Conservation (phyloP, 2,329 filamentous ascomycete species). For the Aspergillus fijiensis region DNA sequence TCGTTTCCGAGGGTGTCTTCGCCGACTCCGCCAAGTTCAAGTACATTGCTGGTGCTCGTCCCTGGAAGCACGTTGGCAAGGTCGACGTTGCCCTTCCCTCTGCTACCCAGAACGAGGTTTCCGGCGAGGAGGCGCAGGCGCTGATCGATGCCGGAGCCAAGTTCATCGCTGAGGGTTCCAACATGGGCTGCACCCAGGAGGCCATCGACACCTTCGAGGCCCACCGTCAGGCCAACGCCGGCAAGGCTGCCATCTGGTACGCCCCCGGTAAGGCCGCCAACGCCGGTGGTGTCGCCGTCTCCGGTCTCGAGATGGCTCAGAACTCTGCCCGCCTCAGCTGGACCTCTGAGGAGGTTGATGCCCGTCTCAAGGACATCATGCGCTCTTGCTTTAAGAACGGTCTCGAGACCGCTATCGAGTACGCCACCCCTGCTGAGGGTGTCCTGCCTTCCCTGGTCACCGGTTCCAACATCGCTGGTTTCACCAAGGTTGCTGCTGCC, state of each 20-base stretch:
- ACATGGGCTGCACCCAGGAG: conserved; percentile 98
- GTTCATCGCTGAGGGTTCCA: conserved; percentile 93
- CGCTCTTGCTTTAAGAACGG: conserved; percentile 88
- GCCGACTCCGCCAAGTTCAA: conserved; percentile 66
- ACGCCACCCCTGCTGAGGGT: conserved; percentile 73
- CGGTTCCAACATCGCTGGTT: conserved; percentile 95
- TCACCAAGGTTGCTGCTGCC: conserved; percentile 90
- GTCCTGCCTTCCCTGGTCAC: conserved; percentile 88
- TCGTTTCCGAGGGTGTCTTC: conserved; percentile 58
- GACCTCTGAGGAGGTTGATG: conserved; percentile 86
- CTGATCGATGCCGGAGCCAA: conserved; percentile 73
- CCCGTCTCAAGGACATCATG: conserved; percentile 92
- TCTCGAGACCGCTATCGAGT: conserved; percentile 84
- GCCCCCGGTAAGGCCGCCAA: conserved; percentile 96
- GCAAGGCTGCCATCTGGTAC: conserved; percentile 79
- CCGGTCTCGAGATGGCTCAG: conserved; percentile 98
- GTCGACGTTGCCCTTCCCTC: conserved; percentile 90
- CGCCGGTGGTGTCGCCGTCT: conserved; percentile 94
- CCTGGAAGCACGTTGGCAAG: conserved; percentile 85
- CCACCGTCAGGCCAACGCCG: conserved; percentile 64
- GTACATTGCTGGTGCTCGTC: conserved; percentile 83
- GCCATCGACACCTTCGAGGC: conserved; percentile 93
- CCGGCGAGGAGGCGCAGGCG: conserved; percentile 80
- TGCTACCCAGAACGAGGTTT: conserved; percentile 98
- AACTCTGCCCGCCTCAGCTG: conserved; percentile 85